These are phyloP conservation scores for Sclerotinia borealis DNA, from an alignment of 2,329 filamentous ascomycete genomes.

Conservation along the genomic window DNA sequence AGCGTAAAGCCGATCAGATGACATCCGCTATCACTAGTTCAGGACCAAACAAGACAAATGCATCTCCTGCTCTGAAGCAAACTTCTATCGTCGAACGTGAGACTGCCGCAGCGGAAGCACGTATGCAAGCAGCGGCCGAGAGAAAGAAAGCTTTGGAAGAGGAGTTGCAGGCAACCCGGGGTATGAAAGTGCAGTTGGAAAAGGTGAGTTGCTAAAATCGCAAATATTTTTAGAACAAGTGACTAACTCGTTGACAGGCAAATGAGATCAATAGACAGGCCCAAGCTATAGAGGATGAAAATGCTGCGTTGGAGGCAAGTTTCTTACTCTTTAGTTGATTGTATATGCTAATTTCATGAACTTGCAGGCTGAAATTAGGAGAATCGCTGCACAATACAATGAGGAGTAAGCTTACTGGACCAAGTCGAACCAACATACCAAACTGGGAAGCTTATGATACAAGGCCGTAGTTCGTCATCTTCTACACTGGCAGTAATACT, in stretches of 20 bases:
- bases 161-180: background rate
- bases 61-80: slow-evolving; percentile 8
- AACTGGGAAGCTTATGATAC: background rate
- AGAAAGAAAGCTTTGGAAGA: slow-evolving; percentile 11
- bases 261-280: slow-evolving; percentile 5
- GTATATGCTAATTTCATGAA: background rate
- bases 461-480: background rate
- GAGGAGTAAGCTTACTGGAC: background rate
- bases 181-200: background rate
- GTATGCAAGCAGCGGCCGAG: slow-evolving; percentile 4
- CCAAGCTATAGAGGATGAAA: slow-evolving; percentile 12
- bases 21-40: background rate
- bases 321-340: background rate
- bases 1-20: slow-evolving; percentile 9
- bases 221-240: background rate
- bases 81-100: background rate
- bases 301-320: slow-evolving; percentile 14
- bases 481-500: background rate
- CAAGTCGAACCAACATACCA: background rate
- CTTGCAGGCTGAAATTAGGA: background rate
- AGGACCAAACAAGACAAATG: slow-evolving; percentile 7
- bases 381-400: background rate
- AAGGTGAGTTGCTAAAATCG: background rate
- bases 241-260: slow-evolving; percentile 1
- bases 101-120: slow-evolving; percentile 1